phyloP scores from a whole-genome alignment of 1,284 basidiomycete genomes.

The Clitocybe nebularis region DNA sequence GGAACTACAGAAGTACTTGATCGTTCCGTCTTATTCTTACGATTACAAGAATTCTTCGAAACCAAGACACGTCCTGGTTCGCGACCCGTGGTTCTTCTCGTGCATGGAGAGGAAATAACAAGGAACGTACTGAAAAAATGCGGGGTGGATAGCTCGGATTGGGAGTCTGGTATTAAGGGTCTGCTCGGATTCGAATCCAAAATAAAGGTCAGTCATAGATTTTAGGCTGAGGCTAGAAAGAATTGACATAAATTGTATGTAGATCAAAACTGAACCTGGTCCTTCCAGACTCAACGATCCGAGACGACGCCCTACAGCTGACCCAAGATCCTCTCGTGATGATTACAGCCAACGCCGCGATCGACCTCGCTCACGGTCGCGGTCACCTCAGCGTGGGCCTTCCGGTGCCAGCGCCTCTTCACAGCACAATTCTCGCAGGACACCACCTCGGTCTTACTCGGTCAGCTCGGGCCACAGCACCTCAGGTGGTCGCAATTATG shows the following conservation, averaged over 20 bases:
- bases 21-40: conserved; percentile 12
- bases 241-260: too few species aligned
- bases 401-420: conserved; percentile 1
- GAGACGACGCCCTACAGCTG: neutral
- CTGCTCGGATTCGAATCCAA: conserved; percentile 18
- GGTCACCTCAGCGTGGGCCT: conserved; percentile 12
- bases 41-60: conserved; percentile 23
- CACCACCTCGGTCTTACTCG: conserved; percentile 4
- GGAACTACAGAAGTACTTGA: conserved; percentile 21
- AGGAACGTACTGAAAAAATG: conserved; percentile 24
- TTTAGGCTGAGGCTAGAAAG: too few species aligned
- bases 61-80: conserved; percentile 5
- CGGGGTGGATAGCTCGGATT: conserved; percentile 27
- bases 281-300: conserved; percentile 3
- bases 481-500: conserved; percentile 6
- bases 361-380: conserved; percentile 16
- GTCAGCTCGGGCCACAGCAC: neutral
- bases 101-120: conserved; percentile 25
- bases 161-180: conserved; percentile 26
- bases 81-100: conserved; percentile 30
- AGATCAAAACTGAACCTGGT: conserved; percentile 8
- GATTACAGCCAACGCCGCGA: conserved; percentile 10
- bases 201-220: neutral
- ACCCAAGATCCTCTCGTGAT: conserved; percentile 1
- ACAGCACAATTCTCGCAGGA: conserved; percentile 3